Conservation (phyloP, 2,329 filamentous ascomycete genomes). For the Falciphora oryzae region DNA sequence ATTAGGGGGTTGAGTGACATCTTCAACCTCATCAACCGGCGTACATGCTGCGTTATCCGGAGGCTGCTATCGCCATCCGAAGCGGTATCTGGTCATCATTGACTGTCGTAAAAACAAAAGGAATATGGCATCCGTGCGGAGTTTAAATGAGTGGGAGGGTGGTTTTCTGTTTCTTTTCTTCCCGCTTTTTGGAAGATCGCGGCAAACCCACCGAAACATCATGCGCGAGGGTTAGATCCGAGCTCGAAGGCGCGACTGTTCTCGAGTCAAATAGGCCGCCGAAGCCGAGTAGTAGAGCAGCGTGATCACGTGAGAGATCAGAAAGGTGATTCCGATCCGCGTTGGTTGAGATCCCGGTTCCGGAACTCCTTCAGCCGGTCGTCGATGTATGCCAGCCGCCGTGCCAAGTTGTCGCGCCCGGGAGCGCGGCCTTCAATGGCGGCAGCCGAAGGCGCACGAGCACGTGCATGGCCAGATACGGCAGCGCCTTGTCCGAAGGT, state of each 20-base stretch:
- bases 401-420: slow-evolving; percentile 39
- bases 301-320: slow-evolving; percentile 22
- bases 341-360: slow-evolving; percentile 33
- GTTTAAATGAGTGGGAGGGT: not conserved
- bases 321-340: slow-evolving; percentile 45
- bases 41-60: not conserved
- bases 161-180: too few relatives aligned
- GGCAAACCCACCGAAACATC: too few relatives aligned
- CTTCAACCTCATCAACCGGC: not conserved
- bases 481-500: not conserved
- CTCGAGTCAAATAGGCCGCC: too few relatives aligned
- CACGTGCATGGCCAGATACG: not conserved
- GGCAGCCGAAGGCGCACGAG: not conserved
- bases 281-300: not conserved
- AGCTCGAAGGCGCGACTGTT: too few relatives aligned
- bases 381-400: slow-evolving; percentile 52
- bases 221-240: too few relatives aligned
- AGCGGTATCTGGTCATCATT: not conserved
- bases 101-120: not conserved
- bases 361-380: slow-evolving; percentile 51
- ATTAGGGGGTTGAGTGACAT: not conserved
- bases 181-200: too few relatives aligned
- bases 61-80: not conserved
- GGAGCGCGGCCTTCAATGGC: not conserved
- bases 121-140: not conserved